A percentile compares a stretch with the other conserved stretches of the same genome.
Evolutionary conservation across 345 rosid genomes (phyloP).

Genomic region (thale cress (Arabidopsis thaliana)): TAIR10.1 NC_003074.8:9946001-9946500

Average conservation of each 20-base stretch:
- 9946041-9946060: neutral
- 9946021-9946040: slow-evolving; percentile 6
- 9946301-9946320: slow-evolving; percentile 12
- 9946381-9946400: slow-evolving; percentile 10
- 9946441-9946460: neutral
- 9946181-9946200: slow-evolving; percentile 22
- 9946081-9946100: neutral
- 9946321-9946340: slow-evolving; percentile 31
- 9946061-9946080: neutral
- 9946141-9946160: slow-evolving; percentile 1
- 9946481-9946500: slow-evolving; percentile 61
- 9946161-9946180: slow-evolving; percentile 10
- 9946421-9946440: slow-evolving; percentile 27
- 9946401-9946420: slow-evolving; percentile 24
- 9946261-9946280: slow-evolving; percentile 21
- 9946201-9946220: neutral
- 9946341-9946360: slow-evolving; percentile 6
- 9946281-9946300: slow-evolving; percentile 22
- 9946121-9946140: slow-evolving; percentile 1
- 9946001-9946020: slow-evolving; percentile 32
- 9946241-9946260: slow-evolving; percentile 11
- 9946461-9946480: slow-evolving; percentile 67
- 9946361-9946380: neutral
- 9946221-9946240: slow-evolving; percentile 3
- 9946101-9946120: neutral